phyloP scores from a whole-genome alignment of 371 early-diverging fungal species.

The Apophysomyces variabilis region DNA sequence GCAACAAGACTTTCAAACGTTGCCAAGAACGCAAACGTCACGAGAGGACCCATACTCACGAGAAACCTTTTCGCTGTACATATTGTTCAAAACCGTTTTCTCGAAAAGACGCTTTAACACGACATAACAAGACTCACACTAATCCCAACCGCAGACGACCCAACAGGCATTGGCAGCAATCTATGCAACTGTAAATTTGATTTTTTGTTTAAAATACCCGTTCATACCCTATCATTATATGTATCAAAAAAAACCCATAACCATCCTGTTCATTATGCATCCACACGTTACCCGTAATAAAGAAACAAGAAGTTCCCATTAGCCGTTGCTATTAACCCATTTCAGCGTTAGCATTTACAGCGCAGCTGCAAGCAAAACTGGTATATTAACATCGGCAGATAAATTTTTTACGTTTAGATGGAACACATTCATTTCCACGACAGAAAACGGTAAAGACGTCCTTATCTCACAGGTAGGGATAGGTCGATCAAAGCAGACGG shows the following conservation, averaged over 20 bases:
- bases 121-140: slow-evolving; percentile 8
- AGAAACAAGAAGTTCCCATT: background rate
- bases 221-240: background rate
- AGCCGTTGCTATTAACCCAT: background rate
- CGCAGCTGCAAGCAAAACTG: too few relatives aligned
- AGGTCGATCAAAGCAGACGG: too few relatives aligned
- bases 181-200: slow-evolving; percentile 10
- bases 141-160: slow-evolving; percentile 1
- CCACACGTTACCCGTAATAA: background rate
- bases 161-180: background rate
- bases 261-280: background rate
- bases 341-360: background rate
- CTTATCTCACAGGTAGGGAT: too few relatives aligned
- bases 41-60: background rate
- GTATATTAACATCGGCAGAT: too few relatives aligned
- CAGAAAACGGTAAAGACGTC: too few relatives aligned
- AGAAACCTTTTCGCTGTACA: background rate
- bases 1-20: slow-evolving; percentile 4
- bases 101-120: background rate
- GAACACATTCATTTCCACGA: too few relatives aligned
- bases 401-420: too few relatives aligned
- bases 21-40: slow-evolving; percentile 7
- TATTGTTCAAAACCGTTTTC: background rate
- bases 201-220: background rate
- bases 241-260: background rate